A percentile compares a stretch with the other conserved stretches of the same genome.
Evolutionary conservation across 176 grass and related monocot genomes (phyloP).

Genomic region (Rhynchospora tenuis): DNA sequence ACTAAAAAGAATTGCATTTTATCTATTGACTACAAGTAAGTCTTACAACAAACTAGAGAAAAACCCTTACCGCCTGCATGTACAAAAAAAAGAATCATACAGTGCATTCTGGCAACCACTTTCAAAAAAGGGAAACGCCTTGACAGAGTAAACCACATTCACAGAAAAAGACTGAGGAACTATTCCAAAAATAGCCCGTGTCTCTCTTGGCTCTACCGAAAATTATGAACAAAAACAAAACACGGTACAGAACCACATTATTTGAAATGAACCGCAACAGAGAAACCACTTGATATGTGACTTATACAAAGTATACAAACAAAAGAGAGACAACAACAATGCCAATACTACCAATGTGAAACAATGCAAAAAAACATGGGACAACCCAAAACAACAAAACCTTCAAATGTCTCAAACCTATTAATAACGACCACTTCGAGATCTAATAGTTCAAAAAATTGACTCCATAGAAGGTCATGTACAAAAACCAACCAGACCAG

Average conservation of each 20-base stretch:
- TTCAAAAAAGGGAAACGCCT: not conserved
- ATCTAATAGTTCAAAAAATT: slow-evolving; percentile 24
- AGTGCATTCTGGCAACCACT: slow-evolving; percentile 11
- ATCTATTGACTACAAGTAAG: slow-evolving; percentile 4
- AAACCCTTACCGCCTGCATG: not conserved
- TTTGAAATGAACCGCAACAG: slow-evolving; percentile 18
- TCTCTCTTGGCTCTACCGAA: not conserved
- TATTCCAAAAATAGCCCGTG: not conserved
- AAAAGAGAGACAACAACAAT: slow-evolving; percentile 12
- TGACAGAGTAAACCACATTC: not conserved
- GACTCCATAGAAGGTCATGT: slow-evolving; percentile 17
- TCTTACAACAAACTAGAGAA: not conserved
- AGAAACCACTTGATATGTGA: slow-evolving; percentile 10
- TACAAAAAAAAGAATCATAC: slow-evolving; percentile 21
- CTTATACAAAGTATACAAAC: slow-evolving; percentile 21
- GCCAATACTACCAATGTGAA: slow-evolving; percentile 14
- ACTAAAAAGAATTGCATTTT: slow-evolving; percentile 11
- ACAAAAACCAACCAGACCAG: slow-evolving; percentile 23
- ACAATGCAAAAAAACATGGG: slow-evolving; percentile 29
- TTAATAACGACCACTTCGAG: slow-evolving; percentile 15
- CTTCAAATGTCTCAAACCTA: slow-evolving; percentile 17
- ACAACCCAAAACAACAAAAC: slow-evolving; percentile 28
- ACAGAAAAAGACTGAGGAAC: not conserved
- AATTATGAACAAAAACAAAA: slow-evolving; percentile 12
- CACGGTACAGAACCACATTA: slow-evolving; percentile 13